phyloP scores from a whole-genome alignment of 805 yeast species.

The Teunomyces barrocoloradensis region DNA sequence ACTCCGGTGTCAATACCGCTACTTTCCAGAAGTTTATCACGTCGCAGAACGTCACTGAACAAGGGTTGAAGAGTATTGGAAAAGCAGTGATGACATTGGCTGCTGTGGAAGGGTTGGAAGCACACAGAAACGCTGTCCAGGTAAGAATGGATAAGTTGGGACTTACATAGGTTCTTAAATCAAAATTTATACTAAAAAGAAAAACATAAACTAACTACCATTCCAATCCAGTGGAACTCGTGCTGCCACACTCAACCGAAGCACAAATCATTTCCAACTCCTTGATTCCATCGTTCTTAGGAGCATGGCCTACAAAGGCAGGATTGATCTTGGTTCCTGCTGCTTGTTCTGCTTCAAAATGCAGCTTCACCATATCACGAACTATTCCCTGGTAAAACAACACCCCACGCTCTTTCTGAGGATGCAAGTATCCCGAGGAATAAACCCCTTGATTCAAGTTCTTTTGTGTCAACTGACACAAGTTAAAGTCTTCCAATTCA shows the following conservation, averaged over 20 bases:
- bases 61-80: conserved; percentile 88
- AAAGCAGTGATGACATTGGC: conserved; percentile 95
- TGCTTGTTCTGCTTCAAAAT: conserved; percentile 44
- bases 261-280: conserved; percentile 52
- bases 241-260: conserved; percentile 45
- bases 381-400: conserved; percentile 55
- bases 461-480: conserved; percentile 58
- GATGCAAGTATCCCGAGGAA: conserved; percentile 58
- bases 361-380: conserved; percentile 56
- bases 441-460: conserved; percentile 61
- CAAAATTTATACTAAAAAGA: too few relatives aligned
- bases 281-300: conserved; percentile 37
- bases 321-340: conserved; percentile 52
- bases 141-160: conserved; percentile 86
- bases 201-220: conserved; percentile 6
- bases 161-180: conserved; percentile 7
- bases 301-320: conserved; percentile 43
- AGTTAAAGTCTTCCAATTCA: conserved; percentile 57
- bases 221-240: conserved; percentile 7
- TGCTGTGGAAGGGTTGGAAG: conserved; percentile 94
- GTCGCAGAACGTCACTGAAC: conserved; percentile 81
- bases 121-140: conserved; percentile 95
- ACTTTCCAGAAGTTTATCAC: conserved; percentile 96
- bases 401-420: conserved; percentile 58
- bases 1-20: conserved; percentile 94